Conservation (phyloP, 805 yeast species). For the Ogataea chonburiensis region DNA sequence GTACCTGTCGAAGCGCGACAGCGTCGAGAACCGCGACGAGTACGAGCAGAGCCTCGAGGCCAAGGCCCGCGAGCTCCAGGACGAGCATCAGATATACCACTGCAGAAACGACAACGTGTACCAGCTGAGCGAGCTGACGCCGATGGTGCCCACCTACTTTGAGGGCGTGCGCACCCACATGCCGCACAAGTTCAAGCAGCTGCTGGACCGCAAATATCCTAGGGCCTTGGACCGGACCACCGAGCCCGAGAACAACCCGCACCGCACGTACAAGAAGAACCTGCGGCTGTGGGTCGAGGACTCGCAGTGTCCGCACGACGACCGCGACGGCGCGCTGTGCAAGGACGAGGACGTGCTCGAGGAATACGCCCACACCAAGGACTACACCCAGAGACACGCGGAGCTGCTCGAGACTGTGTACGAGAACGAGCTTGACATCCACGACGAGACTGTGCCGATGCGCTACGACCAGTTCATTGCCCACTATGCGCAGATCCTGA, state of each 20-base stretch:
- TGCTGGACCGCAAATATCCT: conserved; percentile 51
- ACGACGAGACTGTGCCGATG: conserved; percentile 29
- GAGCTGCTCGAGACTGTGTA: conserved; percentile 15
- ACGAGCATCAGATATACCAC: conserved; percentile 34
- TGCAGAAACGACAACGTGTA: conserved; percentile 59
- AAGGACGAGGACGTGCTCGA: conserved; percentile 30
- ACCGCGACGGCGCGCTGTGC: conserved; percentile 32
- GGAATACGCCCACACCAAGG: conserved; percentile 33
- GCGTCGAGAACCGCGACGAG: conserved; percentile 14
- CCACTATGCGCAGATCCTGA: conserved; percentile 23
- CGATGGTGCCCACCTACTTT: conserved; percentile 46
- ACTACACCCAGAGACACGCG: conserved; percentile 28
- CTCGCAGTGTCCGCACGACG: conserved; percentile 27
- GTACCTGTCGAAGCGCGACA: conserved; percentile 13
- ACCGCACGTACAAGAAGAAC: conserved; percentile 47
- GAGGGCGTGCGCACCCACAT: conserved; percentile 58
- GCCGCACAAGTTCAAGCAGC: conserved; percentile 43
- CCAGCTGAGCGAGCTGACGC: conserved; percentile 44
- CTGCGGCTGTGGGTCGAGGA: conserved; percentile 55
- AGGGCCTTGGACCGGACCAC: conserved; percentile 34
- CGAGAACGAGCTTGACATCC: conserved; percentile 15
- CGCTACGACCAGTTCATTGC: conserved; percentile 29
- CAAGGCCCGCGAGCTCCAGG: conserved; percentile 24
- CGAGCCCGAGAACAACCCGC: conserved; percentile 40
- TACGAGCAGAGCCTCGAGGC: conserved; percentile 17